Evolutionary conservation across 305 asterid genomes (phyloP).

Genomic region (Plantago coronopus): DNA sequence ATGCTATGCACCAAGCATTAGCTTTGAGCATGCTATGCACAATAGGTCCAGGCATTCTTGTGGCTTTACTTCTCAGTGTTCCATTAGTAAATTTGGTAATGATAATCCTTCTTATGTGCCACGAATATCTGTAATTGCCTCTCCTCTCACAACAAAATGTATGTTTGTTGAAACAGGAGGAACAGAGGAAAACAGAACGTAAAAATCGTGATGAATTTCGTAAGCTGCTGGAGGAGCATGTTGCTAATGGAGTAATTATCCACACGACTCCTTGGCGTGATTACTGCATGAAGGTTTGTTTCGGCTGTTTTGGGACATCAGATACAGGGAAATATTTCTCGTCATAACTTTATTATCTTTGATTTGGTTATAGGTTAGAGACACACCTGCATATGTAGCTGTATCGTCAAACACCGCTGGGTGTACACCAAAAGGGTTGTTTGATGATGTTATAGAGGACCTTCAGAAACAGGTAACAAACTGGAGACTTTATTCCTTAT

Average conservation of each 20-base stretch:
- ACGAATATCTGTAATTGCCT: not conserved
- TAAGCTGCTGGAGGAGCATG: conserved; percentile 92
- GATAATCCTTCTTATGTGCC: too few species aligned
- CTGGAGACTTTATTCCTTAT: conserved; percentile 2
- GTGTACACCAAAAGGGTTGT: conserved; percentile 72
- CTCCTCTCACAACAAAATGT: conserved; percentile 6
- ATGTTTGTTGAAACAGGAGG: conserved; percentile 56
- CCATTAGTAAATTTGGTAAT: too few species aligned
- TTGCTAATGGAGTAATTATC: conserved; percentile 56
- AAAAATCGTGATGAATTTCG: conserved; percentile 97
- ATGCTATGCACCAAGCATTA: too few species aligned
- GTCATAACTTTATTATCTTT: conserved; percentile 19
- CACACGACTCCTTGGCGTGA: conserved; percentile 84
- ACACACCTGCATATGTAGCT: conserved; percentile 72
- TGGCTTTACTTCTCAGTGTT: too few species aligned
- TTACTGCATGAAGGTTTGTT: conserved; percentile 65
- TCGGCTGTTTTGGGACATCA: conserved; percentile 12
- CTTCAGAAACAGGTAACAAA: conserved; percentile 66
- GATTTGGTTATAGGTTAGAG: conserved; percentile 68
- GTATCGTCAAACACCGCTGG: conserved; percentile 80
- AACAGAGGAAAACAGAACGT: conserved; percentile 73
- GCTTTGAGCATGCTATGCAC: too few species aligned
- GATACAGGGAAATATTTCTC: not conserved
- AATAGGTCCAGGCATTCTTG: too few species aligned
- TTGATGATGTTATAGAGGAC: conserved; percentile 84